Conservation (phyloP, 1,139 yeast species). For the Tardiomyces depauwii region DNA sequence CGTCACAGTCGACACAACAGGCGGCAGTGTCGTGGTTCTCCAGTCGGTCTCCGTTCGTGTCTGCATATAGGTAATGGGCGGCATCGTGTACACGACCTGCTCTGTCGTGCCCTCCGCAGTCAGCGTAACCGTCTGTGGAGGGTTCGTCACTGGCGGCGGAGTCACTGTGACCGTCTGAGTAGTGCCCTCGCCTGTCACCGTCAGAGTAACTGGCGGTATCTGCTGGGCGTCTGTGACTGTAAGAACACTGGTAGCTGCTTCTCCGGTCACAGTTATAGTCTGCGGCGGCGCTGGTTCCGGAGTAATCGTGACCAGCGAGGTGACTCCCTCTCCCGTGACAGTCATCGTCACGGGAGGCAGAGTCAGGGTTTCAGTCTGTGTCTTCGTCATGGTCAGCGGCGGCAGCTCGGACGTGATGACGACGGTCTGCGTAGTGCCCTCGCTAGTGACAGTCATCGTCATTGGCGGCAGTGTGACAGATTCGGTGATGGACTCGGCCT, state of each 20-base stretch:
- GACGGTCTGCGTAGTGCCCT: constrained; percentile 1
- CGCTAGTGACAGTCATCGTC: neutral
- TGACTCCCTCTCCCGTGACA: neutral
- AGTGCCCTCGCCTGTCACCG: neutral
- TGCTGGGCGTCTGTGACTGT: constrained; percentile 1
- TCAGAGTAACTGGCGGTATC: neutral
- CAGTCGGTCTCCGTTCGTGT: neutral
- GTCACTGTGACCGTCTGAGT: constrained; percentile 2
- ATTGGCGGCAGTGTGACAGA: neutral
- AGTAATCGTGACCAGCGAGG: constrained; percentile 1
- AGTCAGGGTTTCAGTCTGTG: neutral
- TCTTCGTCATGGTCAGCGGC: neutral
- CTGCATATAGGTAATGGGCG: neutral
- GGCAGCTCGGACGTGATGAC: neutral
- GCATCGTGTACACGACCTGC: neutral
- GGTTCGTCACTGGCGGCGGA: neutral
- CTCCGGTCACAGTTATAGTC: constrained; percentile 3
- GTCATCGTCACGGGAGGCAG: neutral
- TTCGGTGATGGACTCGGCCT: constrained; percentile 1
- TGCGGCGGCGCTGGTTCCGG: constrained; percentile 2
- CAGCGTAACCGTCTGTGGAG: constrained; percentile 5
- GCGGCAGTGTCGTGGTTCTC: neutral
- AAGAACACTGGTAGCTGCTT: neutral
- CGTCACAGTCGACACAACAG: neutral
- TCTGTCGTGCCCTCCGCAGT: constrained; percentile 3